phyloP scores from a whole-genome alignment of 2,329 filamentous ascomycete species.

The Claviceps humidiphila region DNA sequence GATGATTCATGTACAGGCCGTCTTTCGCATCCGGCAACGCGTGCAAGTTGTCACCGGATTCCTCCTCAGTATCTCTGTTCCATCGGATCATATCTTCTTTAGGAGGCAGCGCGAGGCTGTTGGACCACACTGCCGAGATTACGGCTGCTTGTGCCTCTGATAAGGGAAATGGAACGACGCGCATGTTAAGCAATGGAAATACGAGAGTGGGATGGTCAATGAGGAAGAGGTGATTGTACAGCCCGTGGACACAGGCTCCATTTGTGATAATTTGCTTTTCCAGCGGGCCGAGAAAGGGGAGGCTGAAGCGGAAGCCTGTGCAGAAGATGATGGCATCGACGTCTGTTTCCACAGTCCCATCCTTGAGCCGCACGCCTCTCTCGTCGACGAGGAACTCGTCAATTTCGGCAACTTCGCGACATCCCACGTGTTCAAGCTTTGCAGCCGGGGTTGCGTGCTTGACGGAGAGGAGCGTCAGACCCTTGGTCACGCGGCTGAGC shows the following conservation, averaged over 20 bases:
- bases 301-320: slow-evolving; percentile 79
- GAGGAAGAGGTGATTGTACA: slow-evolving; percentile 72
- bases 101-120: slow-evolving; percentile 51
- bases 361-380: slow-evolving; percentile 51
- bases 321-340: slow-evolving; percentile 75
- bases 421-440: slow-evolving; percentile 29
- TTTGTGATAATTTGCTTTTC: slow-evolving; percentile 45
- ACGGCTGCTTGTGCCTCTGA: slow-evolving; percentile 68
- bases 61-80: slow-evolving; percentile 48
- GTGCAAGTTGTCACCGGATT: slow-evolving; percentile 20
- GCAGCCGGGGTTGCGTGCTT: slow-evolving; percentile 35
- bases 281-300: slow-evolving; percentile 51
- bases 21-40: slow-evolving; percentile 31
- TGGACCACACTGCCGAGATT: slow-evolving; percentile 65
- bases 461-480: slow-evolving; percentile 52
- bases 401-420: slow-evolving; percentile 44
- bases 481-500: slow-evolving; percentile 46
- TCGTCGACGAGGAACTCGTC: slow-evolving; percentile 38
- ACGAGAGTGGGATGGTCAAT: slow-evolving; percentile 63
- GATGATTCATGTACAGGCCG: slow-evolving; percentile 54
- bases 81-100: slow-evolving; percentile 52
- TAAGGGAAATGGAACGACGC: slow-evolving; percentile 78
- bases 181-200: slow-evolving; percentile 64
- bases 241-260: slow-evolving; percentile 55
- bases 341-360: slow-evolving; percentile 49